Evolutionary conservation across 768 basidiomycete genomes (phyloP).

Genomic region (Ephemerocybe angulata): DNA sequence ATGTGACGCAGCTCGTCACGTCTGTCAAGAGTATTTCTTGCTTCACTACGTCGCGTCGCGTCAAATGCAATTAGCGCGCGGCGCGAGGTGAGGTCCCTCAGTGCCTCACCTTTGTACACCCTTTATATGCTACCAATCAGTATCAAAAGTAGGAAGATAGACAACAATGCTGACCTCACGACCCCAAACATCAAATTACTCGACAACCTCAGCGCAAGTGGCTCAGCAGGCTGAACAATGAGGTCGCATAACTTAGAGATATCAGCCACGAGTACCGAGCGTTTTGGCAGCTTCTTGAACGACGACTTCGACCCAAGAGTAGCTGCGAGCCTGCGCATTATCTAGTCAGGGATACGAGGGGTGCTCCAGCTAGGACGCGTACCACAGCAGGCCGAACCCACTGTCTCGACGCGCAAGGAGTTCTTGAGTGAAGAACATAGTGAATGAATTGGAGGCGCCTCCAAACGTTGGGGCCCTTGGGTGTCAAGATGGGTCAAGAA

Average conservation of each 20-base stretch:
- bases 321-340: conserved; percentile 71
- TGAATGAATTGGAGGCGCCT: no score
- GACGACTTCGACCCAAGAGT: conserved; percentile 86
- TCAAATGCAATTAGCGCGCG: not conserved
- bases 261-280: conserved; percentile 81
- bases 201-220: conserved; percentile 80
- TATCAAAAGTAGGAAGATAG: not conserved
- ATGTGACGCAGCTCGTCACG: conserved; percentile 71
- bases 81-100: not conserved
- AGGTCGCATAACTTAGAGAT: conserved; percentile 77
- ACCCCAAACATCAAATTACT: conserved; percentile 90
- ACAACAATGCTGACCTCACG: conserved; percentile 53
- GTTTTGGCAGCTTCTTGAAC: conserved; percentile 78
- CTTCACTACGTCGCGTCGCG: conserved; percentile 49
- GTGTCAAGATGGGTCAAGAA: no score
- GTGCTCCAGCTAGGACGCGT: not conserved
- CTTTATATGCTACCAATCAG: conserved; percentile 12
- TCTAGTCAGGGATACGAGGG: not conserved
- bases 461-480: no score
- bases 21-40: conserved; percentile 81
- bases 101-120: conserved; percentile 41
- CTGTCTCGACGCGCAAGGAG: conserved; percentile 78
- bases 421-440: conserved; percentile 87
- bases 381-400: conserved; percentile 90
- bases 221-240: conserved; percentile 80